Conservation (phyloP, 305 asterid genomes). For the Euphrasia arctica region DNA sequence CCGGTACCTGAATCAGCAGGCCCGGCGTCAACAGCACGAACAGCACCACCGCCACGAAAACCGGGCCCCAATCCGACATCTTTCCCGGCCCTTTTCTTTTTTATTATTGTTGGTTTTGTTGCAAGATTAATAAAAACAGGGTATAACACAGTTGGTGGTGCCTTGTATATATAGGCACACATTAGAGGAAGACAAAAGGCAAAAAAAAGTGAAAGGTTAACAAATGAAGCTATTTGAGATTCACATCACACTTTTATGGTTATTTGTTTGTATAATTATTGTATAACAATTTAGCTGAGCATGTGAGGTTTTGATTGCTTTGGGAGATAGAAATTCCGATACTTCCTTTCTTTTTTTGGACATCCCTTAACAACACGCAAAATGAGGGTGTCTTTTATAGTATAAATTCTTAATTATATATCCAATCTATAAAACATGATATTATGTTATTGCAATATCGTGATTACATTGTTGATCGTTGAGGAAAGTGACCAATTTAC, state of each 20-base stretch:
- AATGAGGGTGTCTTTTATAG: too few relatives aligned
- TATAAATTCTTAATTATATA: too few relatives aligned
- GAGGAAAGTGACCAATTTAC: background rate
- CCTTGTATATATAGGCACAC: conserved; percentile 15
- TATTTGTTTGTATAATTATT: conserved; percentile 14
- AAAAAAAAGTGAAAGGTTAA: conserved; percentile 29
- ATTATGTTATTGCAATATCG: conserved; percentile 5
- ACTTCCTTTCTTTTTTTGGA: background rate
- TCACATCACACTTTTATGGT: conserved; percentile 30
- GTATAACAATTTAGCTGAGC: conserved; percentile 2
- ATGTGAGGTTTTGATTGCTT: conserved; percentile 38
- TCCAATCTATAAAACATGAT: too few relatives aligned
- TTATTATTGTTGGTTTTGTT: background rate
- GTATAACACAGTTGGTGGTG: background rate
- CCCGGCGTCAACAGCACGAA: conserved; percentile 83
- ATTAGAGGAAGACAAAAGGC: background rate
- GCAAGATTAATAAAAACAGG: background rate
- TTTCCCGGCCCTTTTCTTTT: background rate
- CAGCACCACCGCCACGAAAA: conserved; percentile 78
- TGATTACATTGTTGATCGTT: conserved; percentile 19
- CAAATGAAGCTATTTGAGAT: conserved; percentile 36
- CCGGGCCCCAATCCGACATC: conserved; percentile 94
- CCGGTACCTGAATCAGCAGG: conserved; percentile 77
- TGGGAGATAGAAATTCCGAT: conserved; percentile 31
- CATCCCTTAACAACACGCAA: too few relatives aligned